Conservation (phyloP, 2,329 filamentous ascomycete species). For the Shiraia bambusicola region DNA sequence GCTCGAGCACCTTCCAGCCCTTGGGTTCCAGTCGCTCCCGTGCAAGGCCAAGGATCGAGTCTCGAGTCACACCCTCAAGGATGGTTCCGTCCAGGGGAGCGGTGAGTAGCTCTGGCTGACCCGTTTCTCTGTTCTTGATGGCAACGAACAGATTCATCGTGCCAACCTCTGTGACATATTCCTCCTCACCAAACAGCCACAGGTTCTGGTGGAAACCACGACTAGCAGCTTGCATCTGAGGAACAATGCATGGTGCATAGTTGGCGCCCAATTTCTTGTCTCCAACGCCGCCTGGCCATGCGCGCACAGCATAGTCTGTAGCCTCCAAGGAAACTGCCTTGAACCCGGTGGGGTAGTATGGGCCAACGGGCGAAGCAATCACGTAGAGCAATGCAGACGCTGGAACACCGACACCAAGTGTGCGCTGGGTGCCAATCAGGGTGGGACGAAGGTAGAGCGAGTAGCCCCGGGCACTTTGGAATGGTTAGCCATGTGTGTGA, state of each 20-base stretch:
- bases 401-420: slow-evolving; percentile 88
- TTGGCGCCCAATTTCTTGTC: slow-evolving; percentile 99
- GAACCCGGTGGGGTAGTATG: slow-evolving; percentile 98
- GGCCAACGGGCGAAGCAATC: slow-evolving; percentile 93
- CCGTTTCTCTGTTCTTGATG: slow-evolving; percentile 80
- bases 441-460: slow-evolving; percentile 94
- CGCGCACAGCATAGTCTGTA: slow-evolving; percentile 92
- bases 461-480: slow-evolving; percentile 68
- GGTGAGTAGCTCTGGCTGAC: slow-evolving; percentile 90
- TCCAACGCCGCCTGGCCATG: slow-evolving; percentile 96
- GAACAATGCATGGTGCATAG: slow-evolving; percentile 98
- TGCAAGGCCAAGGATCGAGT: slow-evolving; percentile 85
- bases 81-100: slow-evolving; percentile 96
- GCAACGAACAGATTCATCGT: slow-evolving; percentile 98
- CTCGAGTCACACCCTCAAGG: slow-evolving; percentile 88
- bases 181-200: slow-evolving; percentile 94
- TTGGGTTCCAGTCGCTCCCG: slow-evolving; percentile 78
- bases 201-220: slow-evolving; percentile 97
- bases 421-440: slow-evolving; percentile 95
- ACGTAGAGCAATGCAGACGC: slow-evolving; percentile 90
- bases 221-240: slow-evolving; percentile 86
- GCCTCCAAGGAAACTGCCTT: slow-evolving; percentile 95
- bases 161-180: slow-evolving; percentile 94
- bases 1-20: slow-evolving; percentile 86
- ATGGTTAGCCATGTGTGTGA: slow-evolving; percentile 9